A percentile compares a stretch with the other conserved stretches of the same genome.
Conservation (phyloP, 2,329 filamentous ascomycete genomes). For the Mariannaea sp. region DNA sequence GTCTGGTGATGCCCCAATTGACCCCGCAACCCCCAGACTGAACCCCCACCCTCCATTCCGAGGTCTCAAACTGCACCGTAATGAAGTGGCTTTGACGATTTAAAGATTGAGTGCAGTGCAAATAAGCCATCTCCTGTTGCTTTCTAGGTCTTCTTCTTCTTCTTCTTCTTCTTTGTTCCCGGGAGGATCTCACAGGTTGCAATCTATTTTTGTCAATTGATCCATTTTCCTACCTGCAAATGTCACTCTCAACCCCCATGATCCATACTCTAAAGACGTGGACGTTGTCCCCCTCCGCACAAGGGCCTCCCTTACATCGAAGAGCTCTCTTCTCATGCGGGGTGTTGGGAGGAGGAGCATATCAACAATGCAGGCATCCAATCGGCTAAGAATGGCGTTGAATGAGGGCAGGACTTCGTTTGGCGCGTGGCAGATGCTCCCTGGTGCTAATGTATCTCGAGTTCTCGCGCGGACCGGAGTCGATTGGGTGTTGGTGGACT, state of each 20-base stretch:
- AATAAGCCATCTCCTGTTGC: too few species aligned
- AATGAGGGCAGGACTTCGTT: constrained; percentile 54
- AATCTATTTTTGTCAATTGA: too few species aligned
- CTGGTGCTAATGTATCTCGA: constrained; percentile 63
- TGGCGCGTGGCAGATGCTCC: constrained; percentile 68
- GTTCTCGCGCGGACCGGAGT: constrained; percentile 64
- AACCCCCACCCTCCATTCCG: constrained; percentile 13
- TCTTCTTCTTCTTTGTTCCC: too few species aligned
- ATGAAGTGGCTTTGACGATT: not conserved
- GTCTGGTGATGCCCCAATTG: constrained; percentile 22
- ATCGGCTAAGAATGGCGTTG: constrained; percentile 56
- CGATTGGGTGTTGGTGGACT: constrained; percentile 68
- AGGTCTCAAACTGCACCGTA: not conserved
- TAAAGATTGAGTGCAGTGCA: not conserved
- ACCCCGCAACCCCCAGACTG: constrained; percentile 27
- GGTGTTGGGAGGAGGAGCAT: constrained; percentile 21
- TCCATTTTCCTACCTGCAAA: too few species aligned
- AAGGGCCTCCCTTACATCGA: constrained; percentile 19
- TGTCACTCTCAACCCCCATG: not conserved
- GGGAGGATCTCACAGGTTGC: too few species aligned
- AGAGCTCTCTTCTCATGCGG: constrained; percentile 16
- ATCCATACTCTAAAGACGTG: constrained; percentile 25
- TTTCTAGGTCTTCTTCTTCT: too few species aligned
- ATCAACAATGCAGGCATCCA: constrained; percentile 50
- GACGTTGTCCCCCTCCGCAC: constrained; percentile 23